Conservation (phyloP, 208 protist genomes). For the Crithidia fasciculata region DNA sequence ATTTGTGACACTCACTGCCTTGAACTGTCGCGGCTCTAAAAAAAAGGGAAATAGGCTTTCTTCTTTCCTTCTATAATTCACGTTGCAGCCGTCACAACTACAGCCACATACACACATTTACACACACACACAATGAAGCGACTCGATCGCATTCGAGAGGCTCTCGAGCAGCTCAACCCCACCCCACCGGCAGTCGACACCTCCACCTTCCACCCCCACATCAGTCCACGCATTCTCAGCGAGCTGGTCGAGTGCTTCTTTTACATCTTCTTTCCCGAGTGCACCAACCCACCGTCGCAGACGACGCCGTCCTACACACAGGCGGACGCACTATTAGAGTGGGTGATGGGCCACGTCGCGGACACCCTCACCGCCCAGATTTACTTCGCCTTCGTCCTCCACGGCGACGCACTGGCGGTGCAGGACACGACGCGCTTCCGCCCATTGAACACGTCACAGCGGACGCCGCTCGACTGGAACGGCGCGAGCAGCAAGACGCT, state of each 20-base stretch:
- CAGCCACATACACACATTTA: too few relatives aligned
- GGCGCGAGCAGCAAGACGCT: constrained; percentile 20
- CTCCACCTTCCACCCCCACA: constrained; percentile 30
- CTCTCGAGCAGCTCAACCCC: constrained; percentile 44
- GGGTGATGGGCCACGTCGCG: constrained; percentile 54
- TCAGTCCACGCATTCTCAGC: constrained; percentile 43
- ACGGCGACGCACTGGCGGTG: constrained; percentile 50
- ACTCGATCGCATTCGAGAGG: constrained; percentile 56
- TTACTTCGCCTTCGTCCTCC: constrained; percentile 57
- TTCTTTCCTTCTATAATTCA: too few relatives aligned
- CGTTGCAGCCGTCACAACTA: too few relatives aligned
- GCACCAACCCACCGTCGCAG: constrained; percentile 39
- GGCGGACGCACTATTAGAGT: constrained; percentile 44
- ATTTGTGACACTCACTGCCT: too few relatives aligned
- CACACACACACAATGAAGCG: constrained; percentile 43
- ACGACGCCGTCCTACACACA: constrained; percentile 36
- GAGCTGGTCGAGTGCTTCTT: constrained; percentile 64
- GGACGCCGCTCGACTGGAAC: constrained; percentile 42
- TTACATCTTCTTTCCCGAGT: constrained; percentile 69
- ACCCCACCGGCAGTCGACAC: neutral
- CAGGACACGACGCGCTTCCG: constrained; percentile 20
- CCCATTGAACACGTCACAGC: constrained; percentile 38
- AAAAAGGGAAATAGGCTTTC: too few relatives aligned
- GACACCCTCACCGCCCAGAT: constrained; percentile 64
- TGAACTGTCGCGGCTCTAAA: too few relatives aligned